Percentiles rank a stretch among this genome's conserved stretches.
These are phyloP conservation scores for Mucor indicus DNA, from an alignment of 371 early-diverging fungal species.

Conservation along the genomic window DNA sequence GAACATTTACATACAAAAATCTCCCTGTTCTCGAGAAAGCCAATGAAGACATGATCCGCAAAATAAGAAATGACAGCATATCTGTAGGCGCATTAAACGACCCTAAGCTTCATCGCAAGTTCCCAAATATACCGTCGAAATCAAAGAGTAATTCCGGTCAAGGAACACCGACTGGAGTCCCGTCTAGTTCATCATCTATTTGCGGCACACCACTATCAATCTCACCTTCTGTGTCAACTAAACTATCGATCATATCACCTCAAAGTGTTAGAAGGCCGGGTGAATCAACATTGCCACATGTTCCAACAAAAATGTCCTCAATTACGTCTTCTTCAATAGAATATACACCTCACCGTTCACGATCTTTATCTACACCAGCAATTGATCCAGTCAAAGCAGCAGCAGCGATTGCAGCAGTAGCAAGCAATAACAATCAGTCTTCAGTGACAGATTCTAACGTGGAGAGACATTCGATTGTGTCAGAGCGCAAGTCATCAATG, in stretches of 20 bases:
- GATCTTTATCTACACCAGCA: constrained; percentile 21
- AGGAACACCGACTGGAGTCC: constrained; percentile 6
- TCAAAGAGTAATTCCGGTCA: constrained; percentile 12
- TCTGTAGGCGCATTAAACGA: constrained; percentile 17
- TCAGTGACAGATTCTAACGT: background rate
- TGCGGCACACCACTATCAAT: constrained; percentile 17
- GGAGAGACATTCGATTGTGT: background rate
- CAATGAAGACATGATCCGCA: constrained; percentile 77
- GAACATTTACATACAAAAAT: constrained; percentile 91
- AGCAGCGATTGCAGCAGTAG: constrained; percentile 14
- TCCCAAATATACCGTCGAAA: constrained; percentile 6
- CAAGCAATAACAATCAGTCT: background rate
- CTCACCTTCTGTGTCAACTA: constrained; percentile 26
- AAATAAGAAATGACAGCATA: constrained; percentile 54
- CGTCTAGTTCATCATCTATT: constrained; percentile 12
- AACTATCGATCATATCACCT: constrained; percentile 14
- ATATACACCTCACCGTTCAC: constrained; percentile 10
- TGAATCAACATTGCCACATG: constrained; percentile 19
- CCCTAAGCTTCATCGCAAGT: constrained; percentile 1
- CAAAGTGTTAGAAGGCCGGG: background rate
- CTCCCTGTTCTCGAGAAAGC: constrained; percentile 84
- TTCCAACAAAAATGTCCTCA: constrained; percentile 23
- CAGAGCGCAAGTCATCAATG: background rate
- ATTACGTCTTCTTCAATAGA: constrained; percentile 14
- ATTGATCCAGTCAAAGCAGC: constrained; percentile 18